Evolutionary conservation across 805 yeast species (phyloP).

Genomic region (Candida michaelii): DNA sequence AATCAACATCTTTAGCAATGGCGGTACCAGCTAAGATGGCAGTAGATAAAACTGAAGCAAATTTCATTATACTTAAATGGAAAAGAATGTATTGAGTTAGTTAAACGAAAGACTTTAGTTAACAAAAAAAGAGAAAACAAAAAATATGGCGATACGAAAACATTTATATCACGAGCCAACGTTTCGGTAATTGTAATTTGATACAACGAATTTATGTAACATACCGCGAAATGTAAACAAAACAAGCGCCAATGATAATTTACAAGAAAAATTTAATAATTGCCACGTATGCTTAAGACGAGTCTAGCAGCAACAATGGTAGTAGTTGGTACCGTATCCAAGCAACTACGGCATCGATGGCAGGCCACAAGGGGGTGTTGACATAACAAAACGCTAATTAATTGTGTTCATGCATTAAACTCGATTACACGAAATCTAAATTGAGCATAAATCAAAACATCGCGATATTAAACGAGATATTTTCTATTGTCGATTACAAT

Average conservation of each 20-base stretch:
- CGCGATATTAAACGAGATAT: slow-evolving; percentile 4
- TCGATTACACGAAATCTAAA: slow-evolving; percentile 5
- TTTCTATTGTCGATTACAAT: background rate
- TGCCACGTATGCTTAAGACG: background rate
- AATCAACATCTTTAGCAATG: slow-evolving; percentile 33
- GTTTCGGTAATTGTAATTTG: background rate
- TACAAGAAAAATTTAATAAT: background rate
- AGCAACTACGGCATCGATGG: background rate
- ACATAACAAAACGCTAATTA: background rate
- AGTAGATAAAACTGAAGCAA: slow-evolving; percentile 12
- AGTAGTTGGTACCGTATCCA: too few species aligned
- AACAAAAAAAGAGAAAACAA: background rate
- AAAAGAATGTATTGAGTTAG: slow-evolving; percentile 10
- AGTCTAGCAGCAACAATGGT: background rate
- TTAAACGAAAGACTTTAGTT: slow-evolving; percentile 6
- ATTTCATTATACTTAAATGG: slow-evolving; percentile 11
- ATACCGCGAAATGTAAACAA: slow-evolving; percentile 5
- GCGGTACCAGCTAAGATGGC: slow-evolving; percentile 20
- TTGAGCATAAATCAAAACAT: slow-evolving; percentile 3
- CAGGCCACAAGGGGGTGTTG: slow-evolving; percentile 4
- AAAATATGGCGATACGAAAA: slow-evolving; percentile 2
- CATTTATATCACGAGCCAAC: background rate
- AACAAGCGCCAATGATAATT: background rate
- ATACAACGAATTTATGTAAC: background rate
- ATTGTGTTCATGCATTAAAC: background rate